Evolutionary conservation across 345 rosid species (phyloP).

Genomic region (Turritis glabra): DNA sequence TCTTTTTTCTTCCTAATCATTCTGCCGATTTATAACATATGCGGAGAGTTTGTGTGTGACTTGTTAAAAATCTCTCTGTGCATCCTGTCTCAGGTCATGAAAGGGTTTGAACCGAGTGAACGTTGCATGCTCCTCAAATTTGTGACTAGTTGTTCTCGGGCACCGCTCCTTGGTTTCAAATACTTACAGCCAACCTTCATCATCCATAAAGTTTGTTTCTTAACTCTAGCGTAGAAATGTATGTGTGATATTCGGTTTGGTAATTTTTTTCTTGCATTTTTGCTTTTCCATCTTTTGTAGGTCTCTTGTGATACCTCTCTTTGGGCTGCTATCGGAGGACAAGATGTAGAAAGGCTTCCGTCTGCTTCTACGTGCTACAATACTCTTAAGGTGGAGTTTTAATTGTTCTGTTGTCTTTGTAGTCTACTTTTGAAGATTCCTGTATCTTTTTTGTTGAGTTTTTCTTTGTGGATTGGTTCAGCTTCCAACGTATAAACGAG

Average conservation of each 20-base stretch:
- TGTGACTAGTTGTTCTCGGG: conserved; percentile 96
- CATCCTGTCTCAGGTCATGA: conserved; percentile 62
- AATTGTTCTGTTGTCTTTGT: conserved; percentile 1
- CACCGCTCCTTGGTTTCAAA: conserved; percentile 94
- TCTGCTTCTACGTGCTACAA: conserved; percentile 99
- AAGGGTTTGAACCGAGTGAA: conserved; percentile 80
- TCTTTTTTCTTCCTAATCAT: not conserved
- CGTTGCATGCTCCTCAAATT: conserved; percentile 94
- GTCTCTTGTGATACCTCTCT: conserved; percentile 86
- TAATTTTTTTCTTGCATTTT: not conserved
- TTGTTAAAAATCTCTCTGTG: conserved; percentile 7
- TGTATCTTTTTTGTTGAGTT: conserved; percentile 12
- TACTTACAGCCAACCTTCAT: conserved; percentile 92
- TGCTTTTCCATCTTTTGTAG: conserved; percentile 42
- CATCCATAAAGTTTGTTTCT: conserved; percentile 71
- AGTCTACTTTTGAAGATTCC: not conserved
- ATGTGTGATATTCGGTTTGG: not conserved
- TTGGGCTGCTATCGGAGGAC: conserved; percentile 95
- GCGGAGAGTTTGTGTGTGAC: not conserved
- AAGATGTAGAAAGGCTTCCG: conserved; percentile 96
- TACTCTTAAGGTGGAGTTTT: conserved; percentile 78
- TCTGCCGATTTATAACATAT: not conserved
- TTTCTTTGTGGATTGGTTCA: conserved; percentile 48
- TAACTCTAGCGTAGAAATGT: not conserved
- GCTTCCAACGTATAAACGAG: conserved; percentile 94